Evolutionary conservation across 2,329 filamentous ascomycete genomes (phyloP), one percentile per base, ranked within the genome.

Genomic region (Paracorniculantispora psalliotae): DNA sequence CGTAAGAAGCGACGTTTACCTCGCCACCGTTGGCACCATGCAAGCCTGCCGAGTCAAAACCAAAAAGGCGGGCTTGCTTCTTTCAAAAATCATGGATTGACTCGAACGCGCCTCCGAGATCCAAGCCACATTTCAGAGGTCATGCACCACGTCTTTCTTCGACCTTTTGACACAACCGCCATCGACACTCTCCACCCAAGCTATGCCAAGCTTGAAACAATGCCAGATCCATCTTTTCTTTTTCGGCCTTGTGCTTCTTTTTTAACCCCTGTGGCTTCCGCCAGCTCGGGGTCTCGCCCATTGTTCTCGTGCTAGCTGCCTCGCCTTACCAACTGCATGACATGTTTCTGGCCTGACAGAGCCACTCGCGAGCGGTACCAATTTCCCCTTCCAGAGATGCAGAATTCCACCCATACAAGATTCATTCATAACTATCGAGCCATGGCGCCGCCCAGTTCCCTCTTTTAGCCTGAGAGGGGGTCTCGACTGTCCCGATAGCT

Each of bases 201-300:
- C 37, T 28, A n/a, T n/a, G 55, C 46, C 55, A 57, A 44, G 37
- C 37, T 51, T 51, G 54, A 57, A 49, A 57, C 54, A 43, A 44
- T 57, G 21, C 26, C 26, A 55, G 41, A 35, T 39, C 46, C 25
- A 25, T 26, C 10, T 28, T 44, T 43, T 12, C 25, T 43, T 28
- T 54, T 54, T n/a, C n/a, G 35, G 39, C 17, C 17, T 44, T 21
- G 37, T 44, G n/a, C 37, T 33, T 21, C 15, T 15, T 19, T 28
- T 9, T 48, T 46, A 12, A 37, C 43, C 30, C 39, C 28, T 15
- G 43, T 48, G 43, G 43, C 43, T 56, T 55, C 41, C 52, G 39
- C 41, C 46, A 55, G 51, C 41, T 23, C 21, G 6, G 28, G 30
- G 13, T 21, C 39, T 47, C n/a, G 43, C 53, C 43, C 53, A 56